Evolutionary conservation across 2,329 filamentous ascomycete species (phyloP).

Genomic region (Scopulariopsis brevicaulis): DNA sequence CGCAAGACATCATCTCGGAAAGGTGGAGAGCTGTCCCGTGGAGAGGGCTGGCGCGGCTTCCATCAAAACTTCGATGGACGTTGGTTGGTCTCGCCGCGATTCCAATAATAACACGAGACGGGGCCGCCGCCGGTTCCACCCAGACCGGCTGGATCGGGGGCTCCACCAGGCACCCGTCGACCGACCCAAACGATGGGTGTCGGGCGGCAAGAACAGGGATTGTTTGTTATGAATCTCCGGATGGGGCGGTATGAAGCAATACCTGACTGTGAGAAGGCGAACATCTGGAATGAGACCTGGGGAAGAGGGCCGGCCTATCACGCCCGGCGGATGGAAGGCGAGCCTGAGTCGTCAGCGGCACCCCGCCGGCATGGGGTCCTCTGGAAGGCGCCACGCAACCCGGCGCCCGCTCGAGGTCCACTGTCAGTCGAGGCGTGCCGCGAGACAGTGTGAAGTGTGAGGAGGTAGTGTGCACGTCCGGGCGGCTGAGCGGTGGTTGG

Average conservation of each 20-base stretch:
- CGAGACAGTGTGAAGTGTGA: neutral
- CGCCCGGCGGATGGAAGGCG: neutral
- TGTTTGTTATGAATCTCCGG: neutral
- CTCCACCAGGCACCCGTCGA: neutral
- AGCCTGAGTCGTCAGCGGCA: neutral
- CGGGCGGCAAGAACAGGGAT: neutral
- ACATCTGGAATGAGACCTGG: neutral
- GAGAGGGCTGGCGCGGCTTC: neutral
- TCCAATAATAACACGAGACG: neutral
- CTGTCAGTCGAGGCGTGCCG: neutral
- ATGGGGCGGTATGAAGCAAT: neutral
- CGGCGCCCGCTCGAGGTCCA: neutral
- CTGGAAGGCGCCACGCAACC: neutral
- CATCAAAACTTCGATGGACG: constrained; percentile 2
- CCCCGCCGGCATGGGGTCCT: neutral
- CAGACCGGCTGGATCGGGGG: neutral
- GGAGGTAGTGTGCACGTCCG: neutral
- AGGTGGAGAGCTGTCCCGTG: neutral
- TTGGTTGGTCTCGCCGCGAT: neutral
- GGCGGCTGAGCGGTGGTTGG: neutral
- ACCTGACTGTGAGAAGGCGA: neutral
- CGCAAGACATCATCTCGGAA: neutral
- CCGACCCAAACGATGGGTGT: neutral
- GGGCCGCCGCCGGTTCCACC: neutral
- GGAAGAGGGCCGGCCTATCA: neutral